Evolutionary conservation across 2,329 filamentous ascomycete genomes (phyloP).

Genomic region (Mollisia scopiformis): DNA sequence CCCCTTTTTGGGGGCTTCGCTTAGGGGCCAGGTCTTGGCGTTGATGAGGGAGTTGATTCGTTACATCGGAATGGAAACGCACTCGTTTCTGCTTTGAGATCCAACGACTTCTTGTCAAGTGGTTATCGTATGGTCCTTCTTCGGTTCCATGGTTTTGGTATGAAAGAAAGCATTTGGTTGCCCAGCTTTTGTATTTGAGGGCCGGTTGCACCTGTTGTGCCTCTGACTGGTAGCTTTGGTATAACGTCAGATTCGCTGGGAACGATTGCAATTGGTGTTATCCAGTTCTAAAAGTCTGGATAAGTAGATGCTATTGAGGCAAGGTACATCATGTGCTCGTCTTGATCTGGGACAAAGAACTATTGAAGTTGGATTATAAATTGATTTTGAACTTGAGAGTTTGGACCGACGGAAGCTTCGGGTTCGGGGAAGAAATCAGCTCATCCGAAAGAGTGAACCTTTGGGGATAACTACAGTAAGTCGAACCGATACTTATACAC

Average conservation of each 20-base stretch:
- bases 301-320: background rate
- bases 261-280: background rate
- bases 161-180: background rate
- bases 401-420: no score
- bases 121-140: background rate
- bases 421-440: no score
- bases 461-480: no score
- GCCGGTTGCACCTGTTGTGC: background rate
- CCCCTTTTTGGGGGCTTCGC: slow-evolving; percentile 1
- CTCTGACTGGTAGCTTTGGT: background rate
- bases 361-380: background rate
- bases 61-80: background rate
- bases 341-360: background rate
- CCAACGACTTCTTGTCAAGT: background rate
- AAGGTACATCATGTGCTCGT: background rate
- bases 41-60: slow-evolving; percentile 6
- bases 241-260: background rate
- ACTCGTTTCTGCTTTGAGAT: background rate
- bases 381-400: background rate
- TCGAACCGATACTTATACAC: background rate
- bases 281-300: background rate
- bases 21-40: slow-evolving; percentile 5
- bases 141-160: background rate
- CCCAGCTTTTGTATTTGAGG: background rate
- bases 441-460: no score